Evolutionary conservation across 768 basidiomycete genomes (phyloP).

Genomic region (Russula sp.): DNA sequence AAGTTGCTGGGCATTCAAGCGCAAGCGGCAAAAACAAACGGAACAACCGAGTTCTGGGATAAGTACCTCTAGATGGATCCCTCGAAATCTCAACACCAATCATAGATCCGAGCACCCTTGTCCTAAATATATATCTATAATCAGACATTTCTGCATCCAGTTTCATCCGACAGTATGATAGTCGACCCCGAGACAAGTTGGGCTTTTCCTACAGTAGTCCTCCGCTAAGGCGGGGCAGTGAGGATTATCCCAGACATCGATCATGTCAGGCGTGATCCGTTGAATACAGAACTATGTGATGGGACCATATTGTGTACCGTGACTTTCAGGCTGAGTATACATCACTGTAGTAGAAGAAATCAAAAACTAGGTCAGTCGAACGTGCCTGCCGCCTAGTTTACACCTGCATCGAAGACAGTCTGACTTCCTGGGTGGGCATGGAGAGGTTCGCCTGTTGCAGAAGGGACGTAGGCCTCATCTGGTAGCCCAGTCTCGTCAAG

Average conservation of each 20-base stretch:
- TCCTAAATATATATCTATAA: not conserved
- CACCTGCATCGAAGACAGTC: conserved; percentile 77
- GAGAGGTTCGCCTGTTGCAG: conserved; percentile 53
- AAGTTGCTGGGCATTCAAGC: conserved; percentile 62
- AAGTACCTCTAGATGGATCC: conserved; percentile 45
- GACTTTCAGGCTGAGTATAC: not conserved
- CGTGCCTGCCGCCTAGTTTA: conserved; percentile 24
- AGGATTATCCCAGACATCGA: not conserved
- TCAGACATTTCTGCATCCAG: not conserved
- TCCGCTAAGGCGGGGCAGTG: too few relatives aligned
- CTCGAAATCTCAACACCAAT: not conserved
- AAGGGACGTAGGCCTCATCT: conserved; percentile 72
- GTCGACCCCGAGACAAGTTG: too few relatives aligned
- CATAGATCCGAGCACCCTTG: not conserved
- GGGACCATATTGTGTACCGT: not conserved
- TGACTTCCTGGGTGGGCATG: conserved; percentile 37
- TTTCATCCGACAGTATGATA: not conserved
- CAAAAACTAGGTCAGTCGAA: conserved; percentile 9
- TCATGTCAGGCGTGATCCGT: not conserved
- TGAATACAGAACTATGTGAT: not conserved
- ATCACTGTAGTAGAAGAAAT: not conserved
- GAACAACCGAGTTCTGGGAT: conserved; percentile 81
- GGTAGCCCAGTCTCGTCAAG: conserved; percentile 82
- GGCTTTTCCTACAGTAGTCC: too few relatives aligned
- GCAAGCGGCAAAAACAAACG: conserved; percentile 60